Percentiles rank a stretch among this genome's conserved stretches.
phyloP scores from a whole-genome alignment of 441 rosid species.

The Corymbia calophylla region DNA sequence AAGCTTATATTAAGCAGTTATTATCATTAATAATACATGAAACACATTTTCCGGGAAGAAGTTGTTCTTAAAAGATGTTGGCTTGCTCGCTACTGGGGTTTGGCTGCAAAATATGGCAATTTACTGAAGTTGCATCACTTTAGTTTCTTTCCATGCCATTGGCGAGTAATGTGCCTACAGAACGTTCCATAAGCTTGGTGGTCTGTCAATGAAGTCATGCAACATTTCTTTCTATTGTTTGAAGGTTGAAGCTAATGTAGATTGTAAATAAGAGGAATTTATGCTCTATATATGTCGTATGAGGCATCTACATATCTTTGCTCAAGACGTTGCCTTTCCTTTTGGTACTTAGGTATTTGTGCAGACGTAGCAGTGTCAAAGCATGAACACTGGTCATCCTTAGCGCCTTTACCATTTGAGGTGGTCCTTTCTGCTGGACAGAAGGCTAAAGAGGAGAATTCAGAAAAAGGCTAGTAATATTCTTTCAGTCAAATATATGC shows the following conservation, averaged over 20 bases:
- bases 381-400: slow-evolving; percentile 78
- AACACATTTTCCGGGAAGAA: slow-evolving; percentile 50
- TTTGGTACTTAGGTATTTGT: slow-evolving; percentile 43
- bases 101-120: slow-evolving; percentile 74
- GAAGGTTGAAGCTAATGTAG: not conserved
- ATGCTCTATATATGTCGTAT: not conserved
- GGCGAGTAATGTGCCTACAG: not conserved
- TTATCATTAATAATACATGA: slow-evolving; percentile 2
- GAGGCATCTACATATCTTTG: not conserved
- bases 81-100: slow-evolving; percentile 83
- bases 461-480: slow-evolving; percentile 64
- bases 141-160: not conserved
- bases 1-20: not conserved
- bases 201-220: not conserved
- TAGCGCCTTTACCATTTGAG: slow-evolving; percentile 54
- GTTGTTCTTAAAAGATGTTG: slow-evolving; percentile 80
- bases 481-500: not conserved
- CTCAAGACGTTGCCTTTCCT: not conserved
- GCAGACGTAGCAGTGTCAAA: slow-evolving; percentile 71
- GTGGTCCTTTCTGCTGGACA: slow-evolving; percentile 14
- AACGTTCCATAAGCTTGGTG: not conserved
- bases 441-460: slow-evolving; percentile 24
- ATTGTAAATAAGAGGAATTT: not conserved
- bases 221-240: not conserved
- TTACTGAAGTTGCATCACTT: not conserved